Percentiles rank a stretch among this genome's conserved stretches.
These are phyloP conservation scores for Clarireedia monteithiana DNA, from an alignment of 2,329 filamentous ascomycete genomes.

Conservation along the genomic window DNA sequence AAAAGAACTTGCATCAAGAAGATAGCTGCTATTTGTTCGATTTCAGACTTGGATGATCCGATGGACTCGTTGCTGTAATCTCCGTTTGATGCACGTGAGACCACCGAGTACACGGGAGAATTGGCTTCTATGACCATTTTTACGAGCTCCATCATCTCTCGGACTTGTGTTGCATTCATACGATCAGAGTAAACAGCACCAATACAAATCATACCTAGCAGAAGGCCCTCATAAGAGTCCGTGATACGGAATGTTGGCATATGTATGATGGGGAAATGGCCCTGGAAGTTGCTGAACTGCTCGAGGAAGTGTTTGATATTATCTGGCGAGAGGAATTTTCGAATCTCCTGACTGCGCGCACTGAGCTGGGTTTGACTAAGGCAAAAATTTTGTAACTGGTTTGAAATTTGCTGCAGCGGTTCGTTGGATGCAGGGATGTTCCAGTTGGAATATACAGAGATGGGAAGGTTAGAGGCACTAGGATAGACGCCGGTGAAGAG, in stretches of 20 bases:
- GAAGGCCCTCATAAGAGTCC: constrained; percentile 57
- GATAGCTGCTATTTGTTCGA: constrained; percentile 63
- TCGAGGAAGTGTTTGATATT: constrained; percentile 65
- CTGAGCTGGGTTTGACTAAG: constrained; percentile 49
- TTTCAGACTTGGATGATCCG: constrained; percentile 34
- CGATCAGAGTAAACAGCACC: constrained; percentile 68
- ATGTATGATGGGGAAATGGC: constrained; percentile 67
- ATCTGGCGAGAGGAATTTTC: constrained; percentile 52
- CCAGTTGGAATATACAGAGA: constrained; percentile 30
- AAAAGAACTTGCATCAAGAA: constrained; percentile 54
- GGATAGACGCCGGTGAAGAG: constrained; percentile 35
- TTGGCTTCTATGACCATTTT: constrained; percentile 51
- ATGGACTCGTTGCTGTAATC: constrained; percentile 33
- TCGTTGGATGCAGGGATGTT: constrained; percentile 35
- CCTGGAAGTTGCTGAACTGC: constrained; percentile 64
- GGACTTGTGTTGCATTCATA: constrained; percentile 51
- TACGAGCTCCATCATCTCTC: constrained; percentile 59
- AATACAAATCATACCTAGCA: constrained; percentile 63
- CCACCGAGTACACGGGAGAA: constrained; percentile 40
- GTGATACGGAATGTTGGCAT: constrained; percentile 62
- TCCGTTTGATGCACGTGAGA: constrained; percentile 33
- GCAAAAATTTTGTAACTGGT: constrained; percentile 49
- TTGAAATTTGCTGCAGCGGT: constrained; percentile 46
- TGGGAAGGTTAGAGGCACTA: constrained; percentile 22
- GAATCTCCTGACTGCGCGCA: constrained; percentile 44